Base-by-base conservation (phyloP, 306 rosid genomes). In the Benincasa hispida region DNA sequence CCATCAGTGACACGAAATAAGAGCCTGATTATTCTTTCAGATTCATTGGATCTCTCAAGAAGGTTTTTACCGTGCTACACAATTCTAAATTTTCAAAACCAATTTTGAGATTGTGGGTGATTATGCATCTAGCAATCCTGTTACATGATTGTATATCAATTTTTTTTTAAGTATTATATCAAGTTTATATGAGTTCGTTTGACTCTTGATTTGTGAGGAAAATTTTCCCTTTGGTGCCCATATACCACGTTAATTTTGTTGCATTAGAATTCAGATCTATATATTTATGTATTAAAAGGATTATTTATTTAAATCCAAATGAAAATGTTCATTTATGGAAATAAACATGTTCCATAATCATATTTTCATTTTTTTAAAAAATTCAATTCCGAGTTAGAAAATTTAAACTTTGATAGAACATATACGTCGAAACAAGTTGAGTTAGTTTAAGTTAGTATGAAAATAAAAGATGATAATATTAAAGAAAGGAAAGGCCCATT, bases 11-110 rank as follows among this genome's bases (percentile, higher is more conserved):
- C 11, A 35, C 32, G 4, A 22, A 55, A 68, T 42, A 68, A 42
- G 34, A 22, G 35, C 13, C 5, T 13, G n/a, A 24, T 6, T 42
- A 24, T 68, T 68, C 55, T 68, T 42, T 68, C 18, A 22, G 5
- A 68, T 41, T 42, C 55, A 41, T 68, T 13, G 55, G 35, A 35
- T 10, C 73, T 66, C 65, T 13, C 0, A 11, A 58, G 65, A 12
- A 25, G 65, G 61, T 22, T 57, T 58, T 58, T 1, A 27, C 1
- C 35, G 11, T 17, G 21, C 8, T 7, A 69, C 50, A 57, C 76
- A 80, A 72, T 53, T 74, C 74, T 82, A 62, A 76, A 34, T 77
- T 27, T 51, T 27, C 62, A 27, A 66, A 27, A 59, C 35, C 42
- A 62, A 18, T 39, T 39, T 12, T 66, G 51, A 39, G 51, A 66